Evolutionary conservation across 169 alveolate species (phyloP).

Genomic region (Cryptosporidium parvum): DNA sequence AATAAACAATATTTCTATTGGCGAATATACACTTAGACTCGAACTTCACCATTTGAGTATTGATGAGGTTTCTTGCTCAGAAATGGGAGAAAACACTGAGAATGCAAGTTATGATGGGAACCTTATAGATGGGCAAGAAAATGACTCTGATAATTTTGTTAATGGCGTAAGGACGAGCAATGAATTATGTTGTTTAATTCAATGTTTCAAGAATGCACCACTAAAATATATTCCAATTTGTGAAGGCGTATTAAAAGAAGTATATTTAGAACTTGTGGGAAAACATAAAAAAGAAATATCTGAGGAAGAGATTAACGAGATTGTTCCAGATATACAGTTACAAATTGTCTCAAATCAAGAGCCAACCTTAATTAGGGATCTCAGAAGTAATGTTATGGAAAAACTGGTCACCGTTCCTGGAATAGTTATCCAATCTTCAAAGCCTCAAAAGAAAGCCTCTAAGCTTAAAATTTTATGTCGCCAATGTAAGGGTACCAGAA

Average conservation of each 20-base stretch:
- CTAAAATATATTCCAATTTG: constrained; percentile 81
- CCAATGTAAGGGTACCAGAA: constrained; percentile 91
- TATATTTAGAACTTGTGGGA: constrained; percentile 50
- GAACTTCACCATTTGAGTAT: constrained; percentile 83
- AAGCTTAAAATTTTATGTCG: constrained; percentile 88
- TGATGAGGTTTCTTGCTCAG: constrained; percentile 82
- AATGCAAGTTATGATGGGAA: constrained; percentile 35
- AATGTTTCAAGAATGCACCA: constrained; percentile 86
- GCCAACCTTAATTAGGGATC: constrained; percentile 87
- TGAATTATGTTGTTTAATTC: constrained; percentile 76
- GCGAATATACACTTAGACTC: constrained; percentile 73
- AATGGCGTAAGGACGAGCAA: neutral
- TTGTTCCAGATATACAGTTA: constrained; percentile 84
- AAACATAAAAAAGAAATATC: constrained; percentile 15
- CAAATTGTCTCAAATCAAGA: constrained; percentile 81
- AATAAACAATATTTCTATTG: constrained; percentile 54
- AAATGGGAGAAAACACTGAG: constrained; percentile 81
- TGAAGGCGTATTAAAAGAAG: constrained; percentile 61
- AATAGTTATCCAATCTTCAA: constrained; percentile 93
- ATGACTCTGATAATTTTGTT: neutral
- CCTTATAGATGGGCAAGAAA: constrained; percentile 3
- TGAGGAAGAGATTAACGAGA: constrained; percentile 75
- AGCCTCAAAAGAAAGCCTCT: constrained; percentile 89
- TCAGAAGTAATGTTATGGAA: constrained; percentile 86
- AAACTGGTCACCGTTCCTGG: constrained; percentile 95